A percentile compares a stretch with the other conserved stretches of the same genome.
Evolutionary conservation across 345 rosid genomes (phyloP).

Genomic region (Cardamine occulta): DNA sequence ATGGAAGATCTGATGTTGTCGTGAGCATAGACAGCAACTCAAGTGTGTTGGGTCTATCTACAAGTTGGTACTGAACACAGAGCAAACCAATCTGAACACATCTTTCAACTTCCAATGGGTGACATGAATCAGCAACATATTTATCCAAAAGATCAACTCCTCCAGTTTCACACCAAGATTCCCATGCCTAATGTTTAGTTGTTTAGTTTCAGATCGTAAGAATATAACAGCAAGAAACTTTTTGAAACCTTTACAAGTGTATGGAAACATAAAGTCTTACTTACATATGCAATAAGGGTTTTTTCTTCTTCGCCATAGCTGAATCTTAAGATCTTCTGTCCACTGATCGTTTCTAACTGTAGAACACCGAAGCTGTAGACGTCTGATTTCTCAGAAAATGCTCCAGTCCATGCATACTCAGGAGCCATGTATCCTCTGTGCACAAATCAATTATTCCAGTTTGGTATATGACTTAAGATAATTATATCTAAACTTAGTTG

Average conservation of each 20-base stretch:
- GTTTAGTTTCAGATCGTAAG: not conserved
- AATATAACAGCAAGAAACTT: no score
- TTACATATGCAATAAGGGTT: constrained; percentile 33
- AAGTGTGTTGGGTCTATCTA: not conserved
- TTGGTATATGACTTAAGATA: not conserved
- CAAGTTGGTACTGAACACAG: not conserved
- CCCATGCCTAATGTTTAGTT: constrained; percentile 19
- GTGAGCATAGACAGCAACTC: not conserved
- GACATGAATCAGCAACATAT: not conserved
- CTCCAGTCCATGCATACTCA: constrained; percentile 54
- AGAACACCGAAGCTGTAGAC: constrained; percentile 55
- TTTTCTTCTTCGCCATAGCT: constrained; percentile 16
- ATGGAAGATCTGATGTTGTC: constrained; percentile 5
- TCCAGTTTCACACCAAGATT: constrained; percentile 23
- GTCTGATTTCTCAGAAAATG: constrained; percentile 51
- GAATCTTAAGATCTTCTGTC: constrained; percentile 30
- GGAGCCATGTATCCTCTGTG: constrained; percentile 50
- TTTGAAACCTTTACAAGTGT: not conserved
- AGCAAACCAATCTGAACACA: constrained; percentile 30
- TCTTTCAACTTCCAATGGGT: not conserved
- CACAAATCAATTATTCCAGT: not conserved
- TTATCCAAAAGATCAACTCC: constrained; percentile 21
- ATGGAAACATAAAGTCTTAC: constrained; percentile 3
- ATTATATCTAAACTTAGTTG: no score
- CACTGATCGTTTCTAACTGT: constrained; percentile 33